Conservation (phyloP, 306 rosid genomes). For the Macrotyloma uniflorum region DNA sequence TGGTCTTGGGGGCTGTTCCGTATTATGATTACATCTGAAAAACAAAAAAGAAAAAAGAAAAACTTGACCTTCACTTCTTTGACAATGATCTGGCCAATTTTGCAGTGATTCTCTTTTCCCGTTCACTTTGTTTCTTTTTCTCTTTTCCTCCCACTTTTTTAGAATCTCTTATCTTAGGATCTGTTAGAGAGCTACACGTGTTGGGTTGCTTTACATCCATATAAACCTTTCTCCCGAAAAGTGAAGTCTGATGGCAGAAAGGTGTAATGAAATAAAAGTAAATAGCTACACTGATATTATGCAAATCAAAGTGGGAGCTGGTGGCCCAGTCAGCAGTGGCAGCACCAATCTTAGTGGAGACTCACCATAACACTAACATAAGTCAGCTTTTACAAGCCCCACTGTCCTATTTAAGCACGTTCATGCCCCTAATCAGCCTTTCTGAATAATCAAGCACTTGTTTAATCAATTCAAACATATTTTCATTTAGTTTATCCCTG, state of each 20-base stretch:
- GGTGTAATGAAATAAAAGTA: constrained; percentile 10
- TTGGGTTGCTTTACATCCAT: constrained; percentile 50
- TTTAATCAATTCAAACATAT: constrained; percentile 35
- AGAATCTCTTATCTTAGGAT: constrained; percentile 36
- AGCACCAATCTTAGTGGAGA: constrained; percentile 71
- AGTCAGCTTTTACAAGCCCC: constrained; percentile 52
- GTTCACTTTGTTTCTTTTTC: constrained; percentile 40
- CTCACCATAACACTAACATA: constrained; percentile 68
- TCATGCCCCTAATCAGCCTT: constrained; percentile 36
- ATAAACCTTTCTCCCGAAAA: constrained; percentile 40
- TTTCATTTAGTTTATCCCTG: constrained; percentile 1
- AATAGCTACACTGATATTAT: constrained; percentile 26
- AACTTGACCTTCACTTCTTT: constrained; percentile 43
- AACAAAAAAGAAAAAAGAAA: neutral
- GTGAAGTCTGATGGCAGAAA: constrained; percentile 35
- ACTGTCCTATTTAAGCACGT: constrained; percentile 35
- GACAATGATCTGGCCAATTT: constrained; percentile 41
- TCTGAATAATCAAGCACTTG: constrained; percentile 29
- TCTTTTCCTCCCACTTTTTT: constrained; percentile 32
- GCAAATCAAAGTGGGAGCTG: constrained; percentile 44
- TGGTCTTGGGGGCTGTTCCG: constrained; percentile 29
- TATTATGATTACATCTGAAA: constrained; percentile 32
- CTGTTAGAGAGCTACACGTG: constrained; percentile 51
- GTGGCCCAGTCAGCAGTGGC: constrained; percentile 48
- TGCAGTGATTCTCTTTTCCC: constrained; percentile 22